Base-by-base conservation (phyloP, 2,329 filamentous ascomycete genomes). In the Nothophoma quercina region DNA sequence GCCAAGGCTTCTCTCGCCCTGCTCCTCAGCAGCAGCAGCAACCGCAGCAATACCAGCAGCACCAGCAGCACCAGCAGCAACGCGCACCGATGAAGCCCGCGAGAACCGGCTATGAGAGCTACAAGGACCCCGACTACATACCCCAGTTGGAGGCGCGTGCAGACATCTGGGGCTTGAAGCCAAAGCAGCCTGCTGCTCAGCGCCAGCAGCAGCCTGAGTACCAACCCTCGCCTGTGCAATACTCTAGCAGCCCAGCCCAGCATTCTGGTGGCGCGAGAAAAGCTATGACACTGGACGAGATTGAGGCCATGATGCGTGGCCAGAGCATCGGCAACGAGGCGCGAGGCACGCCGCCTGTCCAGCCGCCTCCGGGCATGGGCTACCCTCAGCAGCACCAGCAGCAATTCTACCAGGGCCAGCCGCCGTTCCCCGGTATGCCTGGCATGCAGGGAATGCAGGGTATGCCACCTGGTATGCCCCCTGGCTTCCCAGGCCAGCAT, bases 271-370 rank as follows among this genome's bases (percentile, higher is more conserved):
- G 54, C 7, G 61, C 75, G 5, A 86, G 87, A 67, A 97, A 93
- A 79, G 88, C 97, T 77, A 88, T 99, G 89, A 98, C 91, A 67
- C 75, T 99, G 68, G 95, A 98, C 72, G 95, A 99, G 78, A 93
- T 99, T 16, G 95, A 99, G 77, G 93, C 93, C 46, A 88, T 91
- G 59, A 93, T 99, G 88, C 86, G 90, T 55, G 82, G 84, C 26
- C 88, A 93, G 62, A 77, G 85, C 25, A 83, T 84, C 18, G 55
- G 58, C 22, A 53, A 52, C 16, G 57, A 62, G 6, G 26, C 54
- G 35, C 58, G 59, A 33, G 57, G 33, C 15, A 55, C 64, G 2
- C 65, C 69, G 22, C 64, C 75, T 16, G 65, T 71, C 5, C 64
- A 58, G 10, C 53, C 54, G 16, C 65, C 57, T 19, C 51, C 62